Conservation (phyloP, 1,139 yeast species). For the Yamadazyma spencermartinsiae region DNA sequence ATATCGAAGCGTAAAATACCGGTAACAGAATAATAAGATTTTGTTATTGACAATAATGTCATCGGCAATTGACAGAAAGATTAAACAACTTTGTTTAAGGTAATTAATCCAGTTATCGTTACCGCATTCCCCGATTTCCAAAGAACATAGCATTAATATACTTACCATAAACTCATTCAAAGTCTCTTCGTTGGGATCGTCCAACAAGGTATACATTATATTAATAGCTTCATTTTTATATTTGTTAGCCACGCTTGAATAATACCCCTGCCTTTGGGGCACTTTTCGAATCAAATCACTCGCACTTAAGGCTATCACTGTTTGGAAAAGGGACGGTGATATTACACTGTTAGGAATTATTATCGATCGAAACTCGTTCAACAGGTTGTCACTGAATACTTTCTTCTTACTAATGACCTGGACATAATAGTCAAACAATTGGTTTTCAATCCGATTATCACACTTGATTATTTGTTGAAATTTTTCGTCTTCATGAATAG, state of each 20-base stretch:
- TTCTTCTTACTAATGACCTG: slow-evolving; percentile 17
- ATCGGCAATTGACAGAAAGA: slow-evolving; percentile 19
- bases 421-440: slow-evolving; percentile 17
- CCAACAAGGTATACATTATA: slow-evolving; percentile 15
- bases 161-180: slow-evolving; percentile 16
- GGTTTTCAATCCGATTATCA: slow-evolving; percentile 8
- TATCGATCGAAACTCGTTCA: slow-evolving; percentile 17
- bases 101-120: slow-evolving; percentile 25
- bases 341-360: slow-evolving; percentile 16
- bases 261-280: slow-evolving; percentile 10
- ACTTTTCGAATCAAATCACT: slow-evolving; percentile 16
- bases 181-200: slow-evolving; percentile 12
- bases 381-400: slow-evolving; percentile 16
- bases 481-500: slow-evolving; percentile 7
- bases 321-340: slow-evolving; percentile 15
- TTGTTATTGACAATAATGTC: slow-evolving; percentile 18
- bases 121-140: slow-evolving; percentile 26
- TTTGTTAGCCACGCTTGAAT: slow-evolving; percentile 11
- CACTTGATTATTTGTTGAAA: slow-evolving; percentile 7
- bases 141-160: slow-evolving; percentile 24
- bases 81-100: slow-evolving; percentile 25
- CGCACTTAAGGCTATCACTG: slow-evolving; percentile 19
- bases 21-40: slow-evolving; percentile 23
- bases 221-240: slow-evolving; percentile 19
- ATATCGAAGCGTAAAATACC: slow-evolving; percentile 26